These are phyloP conservation scores for Orbilia brochopaga DNA, from an alignment of 2,329 filamentous ascomycete genomes.

Conservation along the genomic window DNA sequence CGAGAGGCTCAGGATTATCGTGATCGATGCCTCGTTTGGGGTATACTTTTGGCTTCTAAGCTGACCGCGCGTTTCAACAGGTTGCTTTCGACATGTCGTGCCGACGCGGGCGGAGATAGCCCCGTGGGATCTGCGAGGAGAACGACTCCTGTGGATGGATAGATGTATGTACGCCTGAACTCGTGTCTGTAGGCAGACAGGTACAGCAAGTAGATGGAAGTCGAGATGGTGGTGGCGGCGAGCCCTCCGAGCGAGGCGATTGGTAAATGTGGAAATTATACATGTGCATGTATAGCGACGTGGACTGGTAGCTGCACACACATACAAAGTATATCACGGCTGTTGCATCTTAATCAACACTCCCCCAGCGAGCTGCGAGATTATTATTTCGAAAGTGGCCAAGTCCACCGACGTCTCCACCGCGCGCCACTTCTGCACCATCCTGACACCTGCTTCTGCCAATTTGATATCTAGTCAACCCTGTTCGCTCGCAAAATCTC, in stretches of 20 bases:
- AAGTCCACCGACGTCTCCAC: conserved; percentile 17
- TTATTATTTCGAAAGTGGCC: background rate
- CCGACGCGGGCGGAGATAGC: conserved; percentile 50
- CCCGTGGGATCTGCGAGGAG: conserved; percentile 31
- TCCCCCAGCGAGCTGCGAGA: background rate
- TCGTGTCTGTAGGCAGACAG: no score
- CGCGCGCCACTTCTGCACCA: conserved; percentile 41
- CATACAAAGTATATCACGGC: no score
- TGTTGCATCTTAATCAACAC: background rate
- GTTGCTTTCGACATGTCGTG: conserved; percentile 48
- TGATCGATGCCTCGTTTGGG: conserved; percentile 20
- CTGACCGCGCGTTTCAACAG: conserved; percentile 41
- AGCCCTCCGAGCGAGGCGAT: no score
- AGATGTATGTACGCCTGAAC: no score
- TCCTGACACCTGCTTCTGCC: conserved; percentile 38
- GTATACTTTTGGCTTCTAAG: conserved; percentile 31
- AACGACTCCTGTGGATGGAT: background rate
- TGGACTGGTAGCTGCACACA: no score
- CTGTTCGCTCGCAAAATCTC: background rate
- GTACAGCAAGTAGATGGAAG: no score
- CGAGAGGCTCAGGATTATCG: conserved; percentile 12
- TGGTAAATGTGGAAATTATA: no score
- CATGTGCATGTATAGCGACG: no score
- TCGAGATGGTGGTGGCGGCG: no score
- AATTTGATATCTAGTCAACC: conserved; percentile 32